Evolutionary conservation across 352 stramenopile species (phyloP).

Genomic region (Phytophthora cactorum): DNA sequence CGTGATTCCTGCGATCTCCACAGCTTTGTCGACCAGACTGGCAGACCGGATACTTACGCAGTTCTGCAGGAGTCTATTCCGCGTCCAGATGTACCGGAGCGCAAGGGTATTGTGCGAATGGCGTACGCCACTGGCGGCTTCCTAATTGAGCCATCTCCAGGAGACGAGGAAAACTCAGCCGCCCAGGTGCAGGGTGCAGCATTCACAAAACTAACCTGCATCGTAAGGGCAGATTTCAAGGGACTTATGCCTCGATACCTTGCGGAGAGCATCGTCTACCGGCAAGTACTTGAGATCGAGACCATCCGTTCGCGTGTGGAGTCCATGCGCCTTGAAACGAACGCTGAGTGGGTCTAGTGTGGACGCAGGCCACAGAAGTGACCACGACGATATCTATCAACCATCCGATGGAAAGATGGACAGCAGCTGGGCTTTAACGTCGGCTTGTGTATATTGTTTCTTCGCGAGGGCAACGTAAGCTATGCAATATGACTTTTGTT

Average conservation of each 20-base stretch:
- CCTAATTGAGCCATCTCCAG: conserved; percentile 59
- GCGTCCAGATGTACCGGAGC: conserved; percentile 66
- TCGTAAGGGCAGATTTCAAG: conserved; percentile 70
- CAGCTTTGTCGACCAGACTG: conserved; percentile 77
- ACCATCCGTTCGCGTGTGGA: conserved; percentile 60
- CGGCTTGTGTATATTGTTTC: conserved; percentile 34
- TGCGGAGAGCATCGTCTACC: conserved; percentile 78
- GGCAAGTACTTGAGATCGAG: conserved; percentile 72
- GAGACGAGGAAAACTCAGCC: conserved; percentile 17
- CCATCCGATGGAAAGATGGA: conserved; percentile 38
- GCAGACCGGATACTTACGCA: conserved; percentile 61
- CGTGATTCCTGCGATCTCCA: conserved; percentile 83
- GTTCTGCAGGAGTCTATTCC: conserved; percentile 77
- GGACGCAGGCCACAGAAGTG: background rate
- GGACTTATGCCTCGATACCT: conserved; percentile 68
- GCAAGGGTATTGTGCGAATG: conserved; percentile 76
- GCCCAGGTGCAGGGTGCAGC: conserved; percentile 2
- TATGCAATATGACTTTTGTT: conserved; percentile 26
- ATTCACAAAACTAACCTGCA: conserved; percentile 56
- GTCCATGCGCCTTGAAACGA: conserved; percentile 26
- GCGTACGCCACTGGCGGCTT: conserved; percentile 75
- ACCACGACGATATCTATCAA: conserved; percentile 34
- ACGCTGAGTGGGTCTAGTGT: conserved; percentile 33
- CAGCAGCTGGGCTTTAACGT: conserved; percentile 20
- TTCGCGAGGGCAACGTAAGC: conserved; percentile 15